Evolutionary conservation across 2,329 filamentous ascomycete species (phyloP), one percentile per base, ranked within the genome.

Genomic region (Cylindrodendrum hubeiense): DNA sequence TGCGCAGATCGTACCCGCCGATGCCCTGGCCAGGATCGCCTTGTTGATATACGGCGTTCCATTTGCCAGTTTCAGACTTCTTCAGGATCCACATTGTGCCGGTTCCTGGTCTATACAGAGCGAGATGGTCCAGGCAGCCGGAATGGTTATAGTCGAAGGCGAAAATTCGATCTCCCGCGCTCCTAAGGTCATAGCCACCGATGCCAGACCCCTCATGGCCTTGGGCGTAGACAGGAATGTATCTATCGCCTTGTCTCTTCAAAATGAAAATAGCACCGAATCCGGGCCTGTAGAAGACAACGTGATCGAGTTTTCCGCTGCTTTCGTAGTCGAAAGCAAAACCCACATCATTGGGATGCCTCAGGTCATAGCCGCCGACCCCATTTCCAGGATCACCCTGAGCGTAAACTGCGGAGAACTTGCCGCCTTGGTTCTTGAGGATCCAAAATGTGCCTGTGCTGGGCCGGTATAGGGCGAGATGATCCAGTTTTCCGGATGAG

Each of bases 301-400:
- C 41, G 50, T 62, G 59, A 24, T 62, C 59, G 41, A 55, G 41
- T 21, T 62, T 62, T 15, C 59, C 59, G 19, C 43, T 50, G 43
- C 59, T 62, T 39, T 56, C 33, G 19, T 54, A 62, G 51, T 62
- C 59, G 19, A 62, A 56, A 8, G 59, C 59, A 51, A 62, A 62
- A 37, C 43, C 59, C 17, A 30, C 43, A 15, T 62, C 59, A 22
- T 34, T 49, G 30, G 22, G 33, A 30, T 39, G 22, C 33, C 34
- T 50, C 39, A 62, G 51, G 19, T 62, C 59, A 24, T 62, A 62
- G 9, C 59, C 59, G 26, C 59, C 59, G 30, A 62, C 22, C 3
- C 59, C 59, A n/a, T 50, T 34, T 3, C 59, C 59, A 9, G 59
- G 59, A 24, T 62, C 59, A 50, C 59, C 59, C n/a, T 62, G 30